Base-by-base conservation (phyloP, 768 basidiomycete genomes). In the Boletus reticulatus region DNA sequence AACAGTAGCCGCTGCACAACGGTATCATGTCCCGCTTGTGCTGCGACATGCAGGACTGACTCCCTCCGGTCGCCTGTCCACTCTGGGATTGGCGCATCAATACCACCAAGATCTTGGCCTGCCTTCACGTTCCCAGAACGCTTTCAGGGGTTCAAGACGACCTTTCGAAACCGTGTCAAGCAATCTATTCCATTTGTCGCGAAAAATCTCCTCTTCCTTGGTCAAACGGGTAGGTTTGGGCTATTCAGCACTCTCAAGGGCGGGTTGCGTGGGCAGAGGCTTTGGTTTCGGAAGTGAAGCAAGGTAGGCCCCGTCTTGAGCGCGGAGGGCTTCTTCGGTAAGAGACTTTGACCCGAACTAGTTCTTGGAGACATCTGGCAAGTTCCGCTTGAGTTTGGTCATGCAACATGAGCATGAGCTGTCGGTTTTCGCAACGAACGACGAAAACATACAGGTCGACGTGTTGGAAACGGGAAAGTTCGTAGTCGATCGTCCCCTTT, bases 381-480 rank as follows among this genome's bases (percentile, higher is more conserved):
- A 98, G 80, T 71, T 99, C 97, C 3, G 92, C 83, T 75, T 93
- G 89, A 0, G 96, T 99, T 91, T 96, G 3, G 29, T 32, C 9
- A 37, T 44, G 43, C 5, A 9, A 38, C n/a, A n/a, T n/a, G n/a
- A n/a, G n/a, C 13, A 43, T 69, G 27, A 62, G 44, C 32, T 8
- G 17, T 10, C 14, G 27, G 27, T 39, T 50, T 48, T 0, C 13
- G 16, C 38, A 20, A 48, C 6, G 56, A 42, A 5, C 16, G 19
- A 19, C 9, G 37, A 39, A 34, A 46, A 52, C 89, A 55, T 72
- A 94, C 94, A 14, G 97, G 96, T 61, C 97, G 81, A 39, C 95
- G 86, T 2, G 97, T 99, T 4, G 94, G 95, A 73, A 99, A 99
- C 0, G 95, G 94, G 72, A 96, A 98, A 0, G 87, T 90, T 43